Base-by-base conservation (phyloP, 257 asterid genomes). In the Solanum okadae region DNA sequence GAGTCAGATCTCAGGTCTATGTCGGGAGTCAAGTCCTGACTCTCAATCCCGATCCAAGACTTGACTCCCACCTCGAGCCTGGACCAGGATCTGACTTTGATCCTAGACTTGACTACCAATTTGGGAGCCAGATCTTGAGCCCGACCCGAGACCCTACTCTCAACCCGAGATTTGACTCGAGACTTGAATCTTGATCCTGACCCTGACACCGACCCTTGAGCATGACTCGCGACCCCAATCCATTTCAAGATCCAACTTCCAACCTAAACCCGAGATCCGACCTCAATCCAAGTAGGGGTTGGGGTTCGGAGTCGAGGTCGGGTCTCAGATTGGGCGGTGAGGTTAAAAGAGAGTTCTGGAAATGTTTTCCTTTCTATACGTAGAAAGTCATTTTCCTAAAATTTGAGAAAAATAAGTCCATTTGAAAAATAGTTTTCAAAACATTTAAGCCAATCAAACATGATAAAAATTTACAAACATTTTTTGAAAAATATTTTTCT, bases 231-330 rank as follows among this genome's bases (percentile, higher is more conserved):
- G n/a, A 56, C 2, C 65, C 23, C 4, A 6, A 56, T 56, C n/a
- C 65, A 6, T 18, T 56, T 56, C 2, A 8, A 1, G 2, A 18
- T 56, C 4, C 65, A 56, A 56, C 23, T 56, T 7, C 4, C 10
- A 20, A 56, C 65, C 65, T 1, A 56, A 18, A 18, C 4, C 1
- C 4, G 2, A 0, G 65, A 56, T 1, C 10, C 4, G 4, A 18
- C 65, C 4, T 1, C 10, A 8, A 56, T 18, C 65, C 10, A 0
- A n/a, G n/a, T 18, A 16, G 10, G 1, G n/a, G 65, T 0, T 18
- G 4, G 61, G 65, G 23, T 56, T 0, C 10, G n/a, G n/a, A 56
- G 65, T 56, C 0, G 65, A 18, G 65, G n/a, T 56, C 4, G 0
- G 10, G 1, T 56, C 23, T 56, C n/a, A 0, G 23, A 56, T 56